Evolutionary conservation across 2,329 filamentous ascomycete genomes (phyloP), one percentile per base, ranked within the genome.

Genomic region (Trichoderma asperellum): DNA sequence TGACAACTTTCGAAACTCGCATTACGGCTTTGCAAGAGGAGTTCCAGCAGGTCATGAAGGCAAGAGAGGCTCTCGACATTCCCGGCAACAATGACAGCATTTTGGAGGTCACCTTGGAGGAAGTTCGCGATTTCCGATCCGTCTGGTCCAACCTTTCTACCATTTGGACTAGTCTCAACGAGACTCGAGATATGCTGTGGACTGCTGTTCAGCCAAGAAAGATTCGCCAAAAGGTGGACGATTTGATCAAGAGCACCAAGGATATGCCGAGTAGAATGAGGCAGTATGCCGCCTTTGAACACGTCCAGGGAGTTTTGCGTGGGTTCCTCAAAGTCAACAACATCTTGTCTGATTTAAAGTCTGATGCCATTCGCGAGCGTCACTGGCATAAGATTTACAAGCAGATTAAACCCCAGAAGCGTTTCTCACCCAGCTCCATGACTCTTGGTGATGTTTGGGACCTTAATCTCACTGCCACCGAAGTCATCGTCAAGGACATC

Each of bases 371-470:
- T 70, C 91, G 94, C 57, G 96, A 99, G 79, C 89, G 96, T 64
- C 96, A 99, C 78, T 99, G 96, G 96, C 89, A 91, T 70, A 97
- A 96, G 82, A 97, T 99, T 61, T 99, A 96, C 87, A 99, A 98
- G 82, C 89, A 93, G 63, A 87, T 99, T 72, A 96, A 92, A 79
- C 96, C 96, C 1, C 92, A 92, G 70, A 96, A 97, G 81, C 89
- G 96, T 56, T 98, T 98, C 81, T 98, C 94, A 0, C 91, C 94
- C 7, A 91, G 96, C 40, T 95, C 94, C 0, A 93, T 98, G 88
- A 97, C 94, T 0, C 87, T 99, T n/a, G 96, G 96, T 66, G 95
- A 98, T 79, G 96, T 99, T 2, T 99, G 96, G 96, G 96, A 99
- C 77, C 86, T 99, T 43, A 95, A 98, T 75, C 88, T 98, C 37